Conservation (phyloP, 495 filamentous ascomycete species). For the Penicillium salamii region DNA sequence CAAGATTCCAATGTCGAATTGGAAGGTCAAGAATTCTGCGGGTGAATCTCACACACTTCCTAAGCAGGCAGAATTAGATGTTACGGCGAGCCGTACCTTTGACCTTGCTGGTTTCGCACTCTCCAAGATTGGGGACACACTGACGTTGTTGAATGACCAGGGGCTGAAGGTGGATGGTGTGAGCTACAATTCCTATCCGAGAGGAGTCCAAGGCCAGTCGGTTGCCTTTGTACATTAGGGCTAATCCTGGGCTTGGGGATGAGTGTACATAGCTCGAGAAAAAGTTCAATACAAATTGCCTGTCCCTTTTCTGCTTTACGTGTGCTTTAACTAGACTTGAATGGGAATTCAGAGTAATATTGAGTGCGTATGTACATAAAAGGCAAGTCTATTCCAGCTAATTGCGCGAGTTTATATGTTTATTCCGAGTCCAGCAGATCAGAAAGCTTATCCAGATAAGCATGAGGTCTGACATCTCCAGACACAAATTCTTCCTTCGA, state of each 20-base stretch:
- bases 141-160: slow-evolving; percentile 17
- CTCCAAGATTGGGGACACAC: slow-evolving; percentile 10
- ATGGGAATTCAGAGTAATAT: too few relatives aligned
- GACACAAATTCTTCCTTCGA: slow-evolving; percentile 79
- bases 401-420: too few relatives aligned
- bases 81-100: background rate
- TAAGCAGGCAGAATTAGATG: slow-evolving; percentile 1
- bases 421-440: slow-evolving; percentile 56
- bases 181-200: too few relatives aligned
- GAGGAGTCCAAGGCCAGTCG: too few relatives aligned
- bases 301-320: too few relatives aligned
- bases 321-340: too few relatives aligned
- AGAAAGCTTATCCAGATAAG: slow-evolving; percentile 77
- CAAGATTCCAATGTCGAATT: slow-evolving; percentile 8
- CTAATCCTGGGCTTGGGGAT: too few relatives aligned
- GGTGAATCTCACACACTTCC: slow-evolving; percentile 12
- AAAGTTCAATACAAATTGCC: too few relatives aligned
- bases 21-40: slow-evolving; percentile 15
- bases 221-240: too few relatives aligned
- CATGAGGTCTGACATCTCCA: slow-evolving; percentile 65
- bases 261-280: too few relatives aligned
- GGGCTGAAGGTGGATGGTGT: slow-evolving; percentile 22
- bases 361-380: too few relatives aligned
- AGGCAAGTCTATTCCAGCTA: too few relatives aligned
- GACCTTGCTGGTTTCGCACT: slow-evolving; percentile 7